Conservation (phyloP, 371 early-diverging fungal genomes). For the Lichtheimia ramosa region DNA sequence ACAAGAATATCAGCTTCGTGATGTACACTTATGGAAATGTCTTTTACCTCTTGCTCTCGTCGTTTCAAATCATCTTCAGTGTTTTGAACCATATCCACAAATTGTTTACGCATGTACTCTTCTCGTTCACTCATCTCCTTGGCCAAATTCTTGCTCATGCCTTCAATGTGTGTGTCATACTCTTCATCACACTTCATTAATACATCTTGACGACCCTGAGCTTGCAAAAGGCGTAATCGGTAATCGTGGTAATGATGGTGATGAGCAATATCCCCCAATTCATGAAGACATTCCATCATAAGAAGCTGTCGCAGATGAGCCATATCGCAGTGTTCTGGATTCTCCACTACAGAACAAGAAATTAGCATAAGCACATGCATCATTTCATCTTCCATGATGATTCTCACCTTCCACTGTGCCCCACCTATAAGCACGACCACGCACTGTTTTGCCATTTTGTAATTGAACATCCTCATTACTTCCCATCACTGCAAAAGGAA, state of each 20-base stretch:
- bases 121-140: slow-evolving; percentile 77
- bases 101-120: slow-evolving; percentile 73
- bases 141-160: slow-evolving; percentile 48
- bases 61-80: slow-evolving; percentile 68
- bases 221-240: slow-evolving; percentile 65
- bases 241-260: slow-evolving; percentile 76
- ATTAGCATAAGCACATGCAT: no score
- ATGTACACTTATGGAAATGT: not conserved
- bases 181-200: slow-evolving; percentile 76
- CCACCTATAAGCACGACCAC: slow-evolving; percentile 97
- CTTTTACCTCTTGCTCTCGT: slow-evolving; percentile 59
- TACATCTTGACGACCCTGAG: slow-evolving; percentile 71
- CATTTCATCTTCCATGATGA: no score
- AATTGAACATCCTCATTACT: slow-evolving; percentile 72
- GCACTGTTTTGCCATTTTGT: slow-evolving; percentile 66
- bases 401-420: slow-evolving; percentile 84
- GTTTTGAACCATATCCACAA: slow-evolving; percentile 73
- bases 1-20: not conserved
- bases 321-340: slow-evolving; percentile 87
- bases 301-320: slow-evolving; percentile 75
- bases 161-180: slow-evolving; percentile 65
- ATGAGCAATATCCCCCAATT: slow-evolving; percentile 81
- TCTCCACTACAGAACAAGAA: slow-evolving; percentile 64
- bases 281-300: slow-evolving; percentile 75
- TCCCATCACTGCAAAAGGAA: slow-evolving; percentile 95